A percentile compares a stretch with the other conserved stretches of the same genome.
These are phyloP conservation scores for Shiraia bambusicola DNA, from an alignment of 2,329 filamentous ascomycete genomes.

Conservation along the genomic window DNA sequence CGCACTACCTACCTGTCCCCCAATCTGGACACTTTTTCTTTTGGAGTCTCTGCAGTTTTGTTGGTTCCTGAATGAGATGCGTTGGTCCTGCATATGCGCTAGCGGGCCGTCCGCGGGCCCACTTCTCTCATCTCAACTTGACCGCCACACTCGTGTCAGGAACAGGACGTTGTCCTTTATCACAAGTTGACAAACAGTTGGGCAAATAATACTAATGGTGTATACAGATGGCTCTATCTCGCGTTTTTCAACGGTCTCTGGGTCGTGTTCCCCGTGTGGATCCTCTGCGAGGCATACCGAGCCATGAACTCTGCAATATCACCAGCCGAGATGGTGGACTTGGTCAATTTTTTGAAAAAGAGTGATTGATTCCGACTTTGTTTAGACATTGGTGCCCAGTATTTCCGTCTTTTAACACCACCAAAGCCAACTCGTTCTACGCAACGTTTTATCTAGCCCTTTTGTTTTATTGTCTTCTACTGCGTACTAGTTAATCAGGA, in stretches of 20 bases:
- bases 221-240: slow-evolving; percentile 59
- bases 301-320: slow-evolving; percentile 46
- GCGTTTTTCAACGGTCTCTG: slow-evolving; percentile 66
- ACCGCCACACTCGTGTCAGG: slow-evolving; percentile 1
- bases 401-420: no score
- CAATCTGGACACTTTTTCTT: neutral
- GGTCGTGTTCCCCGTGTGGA: slow-evolving; percentile 62
- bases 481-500: no score
- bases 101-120: slow-evolving; percentile 17
- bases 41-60: neutral
- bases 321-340: slow-evolving; percentile 41
- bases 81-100: slow-evolving; percentile 20
- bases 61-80: slow-evolving; percentile 10
- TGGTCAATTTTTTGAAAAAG: slow-evolving; percentile 44
- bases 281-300: slow-evolving; percentile 54
- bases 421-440: no score
- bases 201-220: slow-evolving; percentile 1
- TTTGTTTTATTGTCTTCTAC: no score
- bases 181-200: slow-evolving; percentile 1
- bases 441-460: no score
- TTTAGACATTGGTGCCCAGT: no score
- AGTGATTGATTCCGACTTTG: slow-evolving; percentile 12
- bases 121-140: slow-evolving; percentile 12
- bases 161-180: neutral
- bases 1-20: slow-evolving; percentile 56